phyloP scores from a whole-genome alignment of 805 yeast species.

The Starmerella sirachaensis region DNA sequence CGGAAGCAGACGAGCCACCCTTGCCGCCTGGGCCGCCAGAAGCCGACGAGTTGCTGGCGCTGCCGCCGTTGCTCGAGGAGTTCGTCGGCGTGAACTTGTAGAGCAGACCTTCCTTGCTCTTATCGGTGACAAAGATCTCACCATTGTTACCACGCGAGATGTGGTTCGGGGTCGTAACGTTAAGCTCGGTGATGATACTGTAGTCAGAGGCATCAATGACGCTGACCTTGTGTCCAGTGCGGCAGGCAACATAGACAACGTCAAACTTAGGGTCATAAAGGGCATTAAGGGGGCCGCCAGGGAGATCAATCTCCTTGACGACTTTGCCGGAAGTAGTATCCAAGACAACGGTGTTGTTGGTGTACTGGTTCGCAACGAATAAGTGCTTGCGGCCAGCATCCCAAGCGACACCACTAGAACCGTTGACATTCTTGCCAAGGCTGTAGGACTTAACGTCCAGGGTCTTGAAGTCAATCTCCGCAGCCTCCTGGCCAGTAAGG shows the following conservation, averaged over 20 bases:
- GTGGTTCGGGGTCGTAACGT: slow-evolving; percentile 15
- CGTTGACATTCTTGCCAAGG: slow-evolving; percentile 8
- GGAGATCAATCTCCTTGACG: slow-evolving; percentile 3
- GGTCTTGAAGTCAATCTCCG: slow-evolving; percentile 8
- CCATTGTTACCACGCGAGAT: slow-evolving; percentile 9
- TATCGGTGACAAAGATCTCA: slow-evolving; percentile 10
- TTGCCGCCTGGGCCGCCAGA: neutral
- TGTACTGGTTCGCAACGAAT: slow-evolving; percentile 12
- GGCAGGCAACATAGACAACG: slow-evolving; percentile 15
- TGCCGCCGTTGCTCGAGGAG: neutral
- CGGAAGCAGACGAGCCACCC: slow-evolving; percentile 1
- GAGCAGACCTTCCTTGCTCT: slow-evolving; percentile 4
- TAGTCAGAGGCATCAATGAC: slow-evolving; percentile 14
- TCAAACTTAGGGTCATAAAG: slow-evolving; percentile 13
- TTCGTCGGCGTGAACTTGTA: slow-evolving; percentile 11
- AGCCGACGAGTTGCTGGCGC: neutral
- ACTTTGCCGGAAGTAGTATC: slow-evolving; percentile 4
- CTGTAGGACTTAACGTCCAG: slow-evolving; percentile 6
- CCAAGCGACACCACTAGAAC: slow-evolving; percentile 11
- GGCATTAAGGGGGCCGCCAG: slow-evolving; percentile 12
- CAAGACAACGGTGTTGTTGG: slow-evolving; percentile 12
- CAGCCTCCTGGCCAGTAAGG: slow-evolving; percentile 6
- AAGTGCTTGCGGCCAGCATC: slow-evolving; percentile 12
- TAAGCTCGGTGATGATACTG: slow-evolving; percentile 7
- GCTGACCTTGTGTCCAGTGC: slow-evolving; percentile 6